Base-by-base conservation (phyloP, 1,284 basidiomycete genomes). In the Ustilago vetiveriae region DNA sequence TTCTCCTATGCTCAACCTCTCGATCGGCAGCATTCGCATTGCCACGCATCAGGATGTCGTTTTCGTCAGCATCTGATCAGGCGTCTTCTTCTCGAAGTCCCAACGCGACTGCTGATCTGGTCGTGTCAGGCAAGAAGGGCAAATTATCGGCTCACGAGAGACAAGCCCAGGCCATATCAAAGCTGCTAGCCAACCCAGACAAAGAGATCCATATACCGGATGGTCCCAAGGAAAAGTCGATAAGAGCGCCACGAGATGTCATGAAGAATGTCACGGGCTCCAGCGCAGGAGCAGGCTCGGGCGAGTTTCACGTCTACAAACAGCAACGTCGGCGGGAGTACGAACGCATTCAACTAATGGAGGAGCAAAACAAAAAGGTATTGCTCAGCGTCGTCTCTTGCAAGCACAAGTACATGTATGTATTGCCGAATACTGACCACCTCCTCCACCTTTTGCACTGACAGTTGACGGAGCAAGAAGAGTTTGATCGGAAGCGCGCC, bases 241-340 rank as follows among this genome's bases (percentile, higher is more conserved):
- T 78, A 24, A 67, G 75, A 37, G 53, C 71, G 19, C 79, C 76
- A n/a, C 60, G 74, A 17, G 80, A 80, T 43, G 75, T 76, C 90
- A 95, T 98, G 90, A 97, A 96, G 87, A 98, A 81, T 45, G 78
- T 82, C 7, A 59, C 65, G 40, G 82, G 80, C 36, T 76, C 72
- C 32, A 79, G 72, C 36, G 78, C 81, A 17, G 81, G 80, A 13
- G 80, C 81, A 11, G 80, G 81, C 6, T 77, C 74, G 37, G 81
- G 81, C 33, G 81, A 82, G 48, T 82, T 82, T 38, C 96, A 99
- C 81, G 96, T 99, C 4, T 99, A 98, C 85, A 98, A 98, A 83
- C 94, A 96, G 39, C 89, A 90, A 68, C 85, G 96, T 65, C 86
- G 95, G 78, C 86, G 94, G 78, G 96, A 99, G 84, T 98, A 95